Evolutionary conservation across 2,329 filamentous ascomycete genomes (phyloP).

Genomic region (Hypoxylon sp.): DNA sequence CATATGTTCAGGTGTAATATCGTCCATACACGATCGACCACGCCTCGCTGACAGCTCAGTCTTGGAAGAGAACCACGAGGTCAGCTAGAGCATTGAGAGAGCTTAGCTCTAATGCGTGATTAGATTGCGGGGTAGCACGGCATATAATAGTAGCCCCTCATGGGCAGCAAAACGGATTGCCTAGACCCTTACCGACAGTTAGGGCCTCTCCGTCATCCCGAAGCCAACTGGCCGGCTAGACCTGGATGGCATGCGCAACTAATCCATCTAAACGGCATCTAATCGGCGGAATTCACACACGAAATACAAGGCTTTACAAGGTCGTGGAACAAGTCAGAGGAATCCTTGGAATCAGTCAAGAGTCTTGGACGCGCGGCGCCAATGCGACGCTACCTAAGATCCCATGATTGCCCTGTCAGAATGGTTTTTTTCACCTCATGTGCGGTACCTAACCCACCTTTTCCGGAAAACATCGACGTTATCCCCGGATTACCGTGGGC

Average conservation of each 20-base stretch:
- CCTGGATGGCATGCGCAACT: slow-evolving; percentile 20
- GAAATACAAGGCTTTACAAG: slow-evolving; percentile 19
- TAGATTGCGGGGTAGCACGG: slow-evolving; percentile 48
- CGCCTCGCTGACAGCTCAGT: slow-evolving; percentile 43
- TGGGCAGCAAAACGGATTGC: slow-evolving; percentile 21
- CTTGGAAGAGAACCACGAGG: slow-evolving; percentile 40
- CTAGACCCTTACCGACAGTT: slow-evolving; percentile 42
- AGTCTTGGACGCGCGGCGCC: slow-evolving; percentile 36
- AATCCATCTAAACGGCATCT: slow-evolving; percentile 34
- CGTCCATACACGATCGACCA: slow-evolving; percentile 34
- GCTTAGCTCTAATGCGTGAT: slow-evolving; percentile 32
- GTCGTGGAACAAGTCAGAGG: slow-evolving; percentile 17
- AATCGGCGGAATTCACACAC: slow-evolving; percentile 37
- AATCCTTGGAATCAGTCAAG: slow-evolving; percentile 24
- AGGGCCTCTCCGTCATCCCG: slow-evolving; percentile 42
- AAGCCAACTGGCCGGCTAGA: slow-evolving; percentile 30
- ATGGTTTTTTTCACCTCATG: slow-evolving; percentile 44
- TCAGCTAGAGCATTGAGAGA: slow-evolving; percentile 28
- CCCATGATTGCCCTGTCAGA: slow-evolving; percentile 47
- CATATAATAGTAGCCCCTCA: slow-evolving; percentile 40
- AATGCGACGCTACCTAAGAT: slow-evolving; percentile 45
- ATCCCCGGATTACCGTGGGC: slow-evolving; percentile 41
- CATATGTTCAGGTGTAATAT: slow-evolving; percentile 38
- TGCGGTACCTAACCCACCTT: slow-evolving; percentile 42
- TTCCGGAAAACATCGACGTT: slow-evolving; percentile 46